Evolutionary conservation across 257 asterid species (phyloP).

Genomic region (Scutellaria barbata): DNA sequence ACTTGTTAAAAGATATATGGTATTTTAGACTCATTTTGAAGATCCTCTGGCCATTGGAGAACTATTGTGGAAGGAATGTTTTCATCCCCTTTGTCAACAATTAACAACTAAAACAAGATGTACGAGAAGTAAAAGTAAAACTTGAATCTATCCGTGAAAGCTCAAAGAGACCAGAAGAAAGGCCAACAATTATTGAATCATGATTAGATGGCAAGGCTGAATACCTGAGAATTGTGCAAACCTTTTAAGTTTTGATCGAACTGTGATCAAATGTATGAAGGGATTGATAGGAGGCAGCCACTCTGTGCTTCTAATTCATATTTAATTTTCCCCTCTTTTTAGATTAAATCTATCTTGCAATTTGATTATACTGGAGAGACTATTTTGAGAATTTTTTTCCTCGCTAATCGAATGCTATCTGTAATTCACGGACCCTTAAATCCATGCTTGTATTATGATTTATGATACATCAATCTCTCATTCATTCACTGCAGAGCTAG

Average conservation of each 20-base stretch:
- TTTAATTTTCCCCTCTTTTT: neutral
- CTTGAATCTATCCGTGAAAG: neutral
- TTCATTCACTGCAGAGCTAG: conserved; percentile 61
- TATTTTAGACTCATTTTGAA: no score
- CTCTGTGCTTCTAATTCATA: neutral
- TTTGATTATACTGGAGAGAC: neutral
- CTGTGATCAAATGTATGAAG: conserved; percentile 15
- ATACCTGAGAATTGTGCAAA: neutral
- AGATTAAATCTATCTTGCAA: conserved; percentile 15
- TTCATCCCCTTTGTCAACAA: no score
- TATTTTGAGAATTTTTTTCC: neutral
- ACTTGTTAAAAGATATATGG: no score
- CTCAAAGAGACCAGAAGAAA: no score
- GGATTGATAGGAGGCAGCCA: conserved; percentile 25
- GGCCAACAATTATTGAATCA: no score
- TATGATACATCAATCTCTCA: neutral
- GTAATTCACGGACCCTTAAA: neutral
- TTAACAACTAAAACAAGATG: neutral
- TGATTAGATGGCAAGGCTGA: no score
- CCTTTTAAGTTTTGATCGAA: neutral
- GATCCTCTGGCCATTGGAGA: no score
- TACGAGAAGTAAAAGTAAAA: neutral
- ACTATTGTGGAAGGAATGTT: no score
- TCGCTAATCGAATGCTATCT: neutral
- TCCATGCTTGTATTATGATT: neutral